Evolutionary conservation across 148 eudicot species (phyloP).

Genomic region (Bassia scoparia): DNA sequence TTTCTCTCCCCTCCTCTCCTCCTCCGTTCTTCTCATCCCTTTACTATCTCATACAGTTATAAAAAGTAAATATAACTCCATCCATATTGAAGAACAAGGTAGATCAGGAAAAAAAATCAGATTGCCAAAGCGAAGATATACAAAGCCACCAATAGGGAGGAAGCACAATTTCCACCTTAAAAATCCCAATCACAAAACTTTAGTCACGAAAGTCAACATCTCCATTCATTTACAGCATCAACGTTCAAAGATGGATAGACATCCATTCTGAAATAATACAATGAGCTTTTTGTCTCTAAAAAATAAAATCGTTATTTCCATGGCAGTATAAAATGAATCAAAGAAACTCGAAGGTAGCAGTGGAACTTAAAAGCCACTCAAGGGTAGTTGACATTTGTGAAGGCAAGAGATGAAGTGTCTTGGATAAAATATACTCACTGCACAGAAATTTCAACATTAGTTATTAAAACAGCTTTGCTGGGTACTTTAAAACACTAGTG

Average conservation of each 20-base stretch:
- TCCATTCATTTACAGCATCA: background rate
- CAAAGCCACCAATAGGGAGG: background rate
- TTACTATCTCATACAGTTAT: too few relatives aligned
- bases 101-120: background rate
- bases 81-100: background rate
- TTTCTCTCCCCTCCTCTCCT: background rate
- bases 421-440: background rate
- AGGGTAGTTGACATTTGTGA: background rate
- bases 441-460: background rate
- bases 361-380: background rate
- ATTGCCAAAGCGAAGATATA: background rate
- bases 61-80: background rate
- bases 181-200: background rate
- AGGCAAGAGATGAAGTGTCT: background rate
- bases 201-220: background rate
- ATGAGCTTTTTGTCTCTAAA: background rate
- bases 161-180: background rate
- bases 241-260: background rate
- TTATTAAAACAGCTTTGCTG: too few relatives aligned
- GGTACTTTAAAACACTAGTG: background rate
- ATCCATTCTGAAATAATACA: background rate
- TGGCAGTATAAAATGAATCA: background rate
- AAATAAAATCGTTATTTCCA: background rate
- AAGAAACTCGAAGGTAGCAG: background rate
- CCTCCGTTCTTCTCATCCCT: background rate